phyloP scores from a whole-genome alignment of 148 eudicot species.

The Heliamphora exappendiculata region DNA sequence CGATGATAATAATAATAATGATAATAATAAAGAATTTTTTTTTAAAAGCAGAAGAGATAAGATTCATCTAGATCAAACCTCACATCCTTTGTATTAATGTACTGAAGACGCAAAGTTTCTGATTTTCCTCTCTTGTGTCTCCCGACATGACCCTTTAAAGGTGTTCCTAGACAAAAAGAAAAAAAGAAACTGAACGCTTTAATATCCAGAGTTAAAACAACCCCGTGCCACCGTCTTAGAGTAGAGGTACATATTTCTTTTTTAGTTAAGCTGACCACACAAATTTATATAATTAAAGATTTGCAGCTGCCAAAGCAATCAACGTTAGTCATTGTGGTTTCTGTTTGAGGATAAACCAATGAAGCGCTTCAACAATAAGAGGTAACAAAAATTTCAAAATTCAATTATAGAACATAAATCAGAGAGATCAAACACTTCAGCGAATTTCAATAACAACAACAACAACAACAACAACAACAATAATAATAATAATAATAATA shows the following conservation, averaged over 20 bases:
- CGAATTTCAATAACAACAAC: no score
- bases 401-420: background rate
- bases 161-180: slow-evolving; percentile 26
- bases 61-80: slow-evolving; percentile 49
- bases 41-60: slow-evolving; percentile 4
- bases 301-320: background rate
- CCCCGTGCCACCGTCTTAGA: no score
- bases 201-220: no score
- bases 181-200: no score
- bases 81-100: slow-evolving; percentile 74
- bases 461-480: background rate
- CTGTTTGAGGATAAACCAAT: background rate
- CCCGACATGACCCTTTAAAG: slow-evolving; percentile 18
- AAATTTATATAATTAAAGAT: background rate
- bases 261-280: background rate
- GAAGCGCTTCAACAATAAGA: background rate
- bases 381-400: background rate
- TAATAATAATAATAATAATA: no score
- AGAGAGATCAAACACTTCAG: background rate
- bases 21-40: no score
- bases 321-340: background rate
- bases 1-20: no score
- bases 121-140: slow-evolving; percentile 81
- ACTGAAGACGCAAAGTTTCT: slow-evolving; percentile 57
- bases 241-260: background rate